Conservation (phyloP, 345 rosid species). For the Turritis glabra region DNA sequence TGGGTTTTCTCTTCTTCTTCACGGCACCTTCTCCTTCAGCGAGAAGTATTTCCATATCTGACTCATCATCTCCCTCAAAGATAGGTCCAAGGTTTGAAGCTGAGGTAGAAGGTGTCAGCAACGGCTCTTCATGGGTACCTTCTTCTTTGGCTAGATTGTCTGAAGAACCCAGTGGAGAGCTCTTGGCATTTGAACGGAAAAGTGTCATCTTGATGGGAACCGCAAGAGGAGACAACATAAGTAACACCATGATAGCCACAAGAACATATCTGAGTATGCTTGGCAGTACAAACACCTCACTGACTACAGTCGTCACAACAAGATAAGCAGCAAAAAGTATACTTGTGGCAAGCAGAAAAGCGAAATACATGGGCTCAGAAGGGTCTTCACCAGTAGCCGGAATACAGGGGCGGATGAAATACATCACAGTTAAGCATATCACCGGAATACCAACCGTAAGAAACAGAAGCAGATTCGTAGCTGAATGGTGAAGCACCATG, state of each 20-base stretch:
- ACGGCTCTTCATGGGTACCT: constrained; percentile 50
- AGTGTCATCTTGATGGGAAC: constrained; percentile 95
- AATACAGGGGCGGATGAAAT: constrained; percentile 73
- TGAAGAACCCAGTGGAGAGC: constrained; percentile 54
- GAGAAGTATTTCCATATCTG: constrained; percentile 63
- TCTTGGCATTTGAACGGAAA: constrained; percentile 56
- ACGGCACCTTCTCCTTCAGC: constrained; percentile 86
- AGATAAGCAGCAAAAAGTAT: constrained; percentile 72
- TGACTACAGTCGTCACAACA: constrained; percentile 52
- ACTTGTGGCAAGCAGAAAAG: constrained; percentile 67
- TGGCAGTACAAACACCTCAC: constrained; percentile 47
- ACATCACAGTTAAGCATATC: constrained; percentile 65
- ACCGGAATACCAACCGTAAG: constrained; percentile 78
- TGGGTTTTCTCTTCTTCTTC: constrained; percentile 71
- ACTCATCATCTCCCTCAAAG: constrained; percentile 49
- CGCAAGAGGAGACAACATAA: constrained; percentile 77
- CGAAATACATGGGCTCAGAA: constrained; percentile 71
- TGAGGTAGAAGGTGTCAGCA: constrained; percentile 71
- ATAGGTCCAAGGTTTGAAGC: constrained; percentile 65
- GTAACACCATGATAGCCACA: constrained; percentile 58
- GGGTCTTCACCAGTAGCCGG: constrained; percentile 92
- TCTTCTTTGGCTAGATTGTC: constrained; percentile 53
- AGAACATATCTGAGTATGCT: constrained; percentile 48
- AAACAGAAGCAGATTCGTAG: constrained; percentile 61
- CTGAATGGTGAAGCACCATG: constrained; percentile 56